Base-by-base conservation (phyloP, 2,329 filamentous ascomycete species). In the Hypoxylon sp. region DNA sequence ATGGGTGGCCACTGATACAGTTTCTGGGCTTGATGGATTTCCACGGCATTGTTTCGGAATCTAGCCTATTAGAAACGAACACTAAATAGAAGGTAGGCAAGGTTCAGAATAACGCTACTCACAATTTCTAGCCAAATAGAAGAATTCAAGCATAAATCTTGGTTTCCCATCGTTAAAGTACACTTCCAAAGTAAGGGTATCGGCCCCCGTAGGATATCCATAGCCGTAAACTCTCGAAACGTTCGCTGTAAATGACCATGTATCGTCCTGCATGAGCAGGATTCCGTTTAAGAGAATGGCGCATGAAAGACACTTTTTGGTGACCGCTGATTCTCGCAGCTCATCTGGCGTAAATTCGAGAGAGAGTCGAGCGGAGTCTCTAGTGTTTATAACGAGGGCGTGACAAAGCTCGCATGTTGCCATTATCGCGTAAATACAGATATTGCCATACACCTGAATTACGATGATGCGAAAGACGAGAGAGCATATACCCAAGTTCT, bases 1-100 rank as follows among this genome's bases (percentile, higher is more conserved):
- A 10, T 20, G 40, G 40, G 40, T 42, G 40, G 7, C 40, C 40
- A 42, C 7, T 42, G 7, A 20, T 42, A 10, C n/a, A n/a, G n/a
- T n/a, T 42, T 20, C 40, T 42, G n/a, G 40, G 40, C 40, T 42
- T 42, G 40, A 42, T 42, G 40, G 40, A 42, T 17, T 42, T 42
- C 40, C 40, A 42, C 7, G 40, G 40, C n/a, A 42, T 42, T 20
- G 40, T 8, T 17, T 42, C 40, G 40, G n/a, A 17, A 42, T 42
- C 40, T 42, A 20, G 7, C 20, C 3, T 42, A 10, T 20, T 42
- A 17, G 40, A n/a, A 37, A 42, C 1, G 5, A 20, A 20, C 1
- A 42, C 40, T 42, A 2, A 42, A 37, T 4, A n/a, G n/a, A n/a
- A n/a, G 6, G 8, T 17, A 20, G 17, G n/a, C n/a, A 1, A 17